These are phyloP conservation scores for Diaporthe citri DNA, from an alignment of 2,329 filamentous ascomycete species.

Conservation along the genomic window DNA sequence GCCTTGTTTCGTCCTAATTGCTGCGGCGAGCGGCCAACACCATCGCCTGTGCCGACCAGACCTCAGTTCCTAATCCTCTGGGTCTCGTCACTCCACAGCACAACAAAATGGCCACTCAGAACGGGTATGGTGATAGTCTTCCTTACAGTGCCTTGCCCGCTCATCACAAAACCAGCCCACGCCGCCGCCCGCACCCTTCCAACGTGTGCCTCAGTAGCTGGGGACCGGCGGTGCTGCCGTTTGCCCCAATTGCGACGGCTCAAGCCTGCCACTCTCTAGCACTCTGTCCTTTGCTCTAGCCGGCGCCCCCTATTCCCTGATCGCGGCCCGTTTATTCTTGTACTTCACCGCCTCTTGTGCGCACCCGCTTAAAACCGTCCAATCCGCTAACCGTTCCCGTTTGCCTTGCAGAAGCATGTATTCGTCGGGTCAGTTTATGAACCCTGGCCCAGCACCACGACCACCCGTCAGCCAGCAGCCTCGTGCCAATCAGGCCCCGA, in stretches of 20 bases:
- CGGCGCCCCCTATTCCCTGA: constrained; percentile 27
- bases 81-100: constrained; percentile 28
- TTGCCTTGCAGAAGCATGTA: constrained; percentile 61
- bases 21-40: constrained; percentile 31
- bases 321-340: constrained; percentile 1
- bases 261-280: not conserved
- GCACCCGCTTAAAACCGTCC: constrained; percentile 20
- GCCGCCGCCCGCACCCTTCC: constrained; percentile 9
- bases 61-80: constrained; percentile 7
- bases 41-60: constrained; percentile 20
- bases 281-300: constrained; percentile 16
- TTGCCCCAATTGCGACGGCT: constrained; percentile 12
- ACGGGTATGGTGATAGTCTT: constrained; percentile 47
- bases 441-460: constrained; percentile 92
- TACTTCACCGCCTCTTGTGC: constrained; percentile 20
- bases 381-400: constrained; percentile 31
- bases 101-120: constrained; percentile 52
- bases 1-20: constrained; percentile 33
- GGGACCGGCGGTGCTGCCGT: constrained; percentile 8
- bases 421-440: constrained; percentile 84
- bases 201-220: constrained; percentile 2
- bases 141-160: constrained; percentile 24
- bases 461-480: constrained; percentile 75
- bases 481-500: constrained; percentile 80
- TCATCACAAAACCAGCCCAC: constrained; percentile 10